Evolutionary conservation across 805 yeast genomes (phyloP).

Genomic region (Dipodascopsis tothii): DNA sequence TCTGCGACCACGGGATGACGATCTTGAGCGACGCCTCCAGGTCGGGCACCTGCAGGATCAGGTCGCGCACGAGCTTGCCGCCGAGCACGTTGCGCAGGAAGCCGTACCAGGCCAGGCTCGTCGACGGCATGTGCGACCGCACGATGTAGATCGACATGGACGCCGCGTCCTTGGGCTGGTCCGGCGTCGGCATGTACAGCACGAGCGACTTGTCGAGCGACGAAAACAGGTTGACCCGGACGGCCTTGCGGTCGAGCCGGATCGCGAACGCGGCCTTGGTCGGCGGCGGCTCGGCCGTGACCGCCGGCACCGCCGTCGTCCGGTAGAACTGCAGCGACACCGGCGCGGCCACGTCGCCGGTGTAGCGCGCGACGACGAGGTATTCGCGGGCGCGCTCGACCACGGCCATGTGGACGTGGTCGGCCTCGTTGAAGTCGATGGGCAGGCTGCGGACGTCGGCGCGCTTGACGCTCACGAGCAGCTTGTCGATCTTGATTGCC

Average conservation of each 20-base stretch:
- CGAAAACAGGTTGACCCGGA: conserved; percentile 51
- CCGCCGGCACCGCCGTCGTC: conserved; percentile 24
- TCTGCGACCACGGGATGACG: conserved; percentile 37
- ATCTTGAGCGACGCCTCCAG: conserved; percentile 41
- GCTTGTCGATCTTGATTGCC: conserved; percentile 55
- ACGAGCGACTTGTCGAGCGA: conserved; percentile 63
- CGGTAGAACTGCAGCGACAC: conserved; percentile 57
- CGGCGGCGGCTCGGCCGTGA: conserved; percentile 24
- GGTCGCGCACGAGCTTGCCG: conserved; percentile 25
- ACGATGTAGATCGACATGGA: conserved; percentile 44
- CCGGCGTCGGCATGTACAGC: conserved; percentile 32
- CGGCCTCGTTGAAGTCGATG: conserved; percentile 41
- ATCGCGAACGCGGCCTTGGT: conserved; percentile 7
- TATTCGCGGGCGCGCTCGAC: conserved; percentile 76
- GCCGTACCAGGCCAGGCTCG: conserved; percentile 58
- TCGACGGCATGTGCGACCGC: conserved; percentile 44
- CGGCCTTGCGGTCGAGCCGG: conserved; percentile 23
- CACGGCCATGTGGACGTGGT: conserved; percentile 48
- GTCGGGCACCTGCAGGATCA: conserved; percentile 41
- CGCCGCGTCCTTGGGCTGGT: conserved; percentile 1
- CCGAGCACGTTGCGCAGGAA: conserved; percentile 47
- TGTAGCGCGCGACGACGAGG: conserved; percentile 60
- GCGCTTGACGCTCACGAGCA: conserved; percentile 56
- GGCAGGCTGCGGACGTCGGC: conserved; percentile 31
- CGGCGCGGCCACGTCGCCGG: conserved; percentile 46